Evolutionary conservation across 2,329 filamentous ascomycete species (phyloP).

Genomic region (Aphanocladium album): DNA sequence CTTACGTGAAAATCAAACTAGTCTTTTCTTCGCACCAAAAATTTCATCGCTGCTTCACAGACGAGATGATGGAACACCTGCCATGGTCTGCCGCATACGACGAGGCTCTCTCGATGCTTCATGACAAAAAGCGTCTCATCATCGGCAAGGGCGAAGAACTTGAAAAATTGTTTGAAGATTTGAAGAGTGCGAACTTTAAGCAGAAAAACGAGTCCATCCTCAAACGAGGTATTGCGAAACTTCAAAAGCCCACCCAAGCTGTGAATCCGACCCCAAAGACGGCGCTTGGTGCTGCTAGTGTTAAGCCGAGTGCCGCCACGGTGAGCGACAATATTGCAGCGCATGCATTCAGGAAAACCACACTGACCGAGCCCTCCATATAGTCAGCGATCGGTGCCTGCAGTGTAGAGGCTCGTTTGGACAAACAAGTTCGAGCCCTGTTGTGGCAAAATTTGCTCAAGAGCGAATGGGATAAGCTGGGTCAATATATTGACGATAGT

Average conservation of each 20-base stretch:
- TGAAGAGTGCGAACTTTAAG: neutral
- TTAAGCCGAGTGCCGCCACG: neutral
- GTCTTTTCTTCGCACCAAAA: too few species aligned
- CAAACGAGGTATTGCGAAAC: neutral
- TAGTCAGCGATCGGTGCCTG: slow-evolving; percentile 1
- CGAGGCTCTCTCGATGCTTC: neutral
- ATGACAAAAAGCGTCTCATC: neutral
- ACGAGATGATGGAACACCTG: too few species aligned
- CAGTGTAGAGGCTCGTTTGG: neutral
- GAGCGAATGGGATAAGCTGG: neutral
- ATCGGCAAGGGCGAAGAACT: neutral
- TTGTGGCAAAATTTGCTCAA: slow-evolving; percentile 1
- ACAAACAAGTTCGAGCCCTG: neutral
- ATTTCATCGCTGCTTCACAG: too few species aligned
- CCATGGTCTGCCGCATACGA: neutral
- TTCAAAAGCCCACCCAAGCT: neutral
- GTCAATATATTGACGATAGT: neutral
- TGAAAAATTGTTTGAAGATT: neutral
- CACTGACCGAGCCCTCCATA: neutral
- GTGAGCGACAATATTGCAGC: too few species aligned
- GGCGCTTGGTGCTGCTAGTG: neutral
- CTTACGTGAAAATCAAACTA: too few species aligned
- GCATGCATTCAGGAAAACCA: neutral
- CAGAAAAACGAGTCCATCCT: neutral
- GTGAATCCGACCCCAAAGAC: neutral